Evolutionary conservation across 352 stramenopile species (phyloP).

Genomic region (Pythium phragmiticola): DNA sequence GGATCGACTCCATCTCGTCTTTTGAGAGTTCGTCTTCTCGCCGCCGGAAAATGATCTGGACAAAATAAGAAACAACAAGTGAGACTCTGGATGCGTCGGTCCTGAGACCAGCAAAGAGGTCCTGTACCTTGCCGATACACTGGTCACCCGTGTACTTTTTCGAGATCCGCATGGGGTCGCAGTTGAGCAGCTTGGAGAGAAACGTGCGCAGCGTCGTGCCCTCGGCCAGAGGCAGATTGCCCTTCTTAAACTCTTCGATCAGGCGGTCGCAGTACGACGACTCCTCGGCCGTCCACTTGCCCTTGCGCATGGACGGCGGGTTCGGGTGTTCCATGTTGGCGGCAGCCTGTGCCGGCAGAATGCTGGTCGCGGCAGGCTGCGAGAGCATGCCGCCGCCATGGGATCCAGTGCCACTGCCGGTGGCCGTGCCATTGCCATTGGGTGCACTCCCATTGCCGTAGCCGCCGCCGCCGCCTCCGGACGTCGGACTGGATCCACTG

Average conservation of each 20-base stretch:
- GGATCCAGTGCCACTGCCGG: neutral
- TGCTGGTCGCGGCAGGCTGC: constrained; percentile 23
- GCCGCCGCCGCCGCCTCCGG: neutral
- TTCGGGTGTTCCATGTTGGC: constrained; percentile 33
- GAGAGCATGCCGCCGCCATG: constrained; percentile 25
- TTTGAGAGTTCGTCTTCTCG: constrained; percentile 76
- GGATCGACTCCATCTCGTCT: constrained; percentile 77
- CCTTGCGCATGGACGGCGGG: constrained; percentile 77
- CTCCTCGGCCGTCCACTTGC: constrained; percentile 97
- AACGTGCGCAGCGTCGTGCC: constrained; percentile 97
- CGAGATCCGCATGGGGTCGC: constrained; percentile 98
- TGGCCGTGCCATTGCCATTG: constrained; percentile 5
- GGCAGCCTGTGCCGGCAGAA: constrained; percentile 28
- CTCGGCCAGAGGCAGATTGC: constrained; percentile 95
- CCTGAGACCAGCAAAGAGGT: neutral
- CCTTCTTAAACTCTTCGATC: constrained; percentile 97
- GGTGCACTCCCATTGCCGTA: constrained; percentile 1
- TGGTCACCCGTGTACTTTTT: constrained; percentile 99
- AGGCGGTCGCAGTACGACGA: constrained; percentile 96
- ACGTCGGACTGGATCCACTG: neutral
- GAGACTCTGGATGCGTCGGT: neutral
- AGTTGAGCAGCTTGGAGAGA: constrained; percentile 97
- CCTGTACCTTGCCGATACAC: constrained; percentile 95
- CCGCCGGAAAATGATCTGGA: constrained; percentile 64
- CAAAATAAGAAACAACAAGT: neutral